Evolutionary conservation across 1,284 basidiomycete species (phyloP), one percentile per base, ranked within the genome.

Genomic region (Pascua guehoae): DNA sequence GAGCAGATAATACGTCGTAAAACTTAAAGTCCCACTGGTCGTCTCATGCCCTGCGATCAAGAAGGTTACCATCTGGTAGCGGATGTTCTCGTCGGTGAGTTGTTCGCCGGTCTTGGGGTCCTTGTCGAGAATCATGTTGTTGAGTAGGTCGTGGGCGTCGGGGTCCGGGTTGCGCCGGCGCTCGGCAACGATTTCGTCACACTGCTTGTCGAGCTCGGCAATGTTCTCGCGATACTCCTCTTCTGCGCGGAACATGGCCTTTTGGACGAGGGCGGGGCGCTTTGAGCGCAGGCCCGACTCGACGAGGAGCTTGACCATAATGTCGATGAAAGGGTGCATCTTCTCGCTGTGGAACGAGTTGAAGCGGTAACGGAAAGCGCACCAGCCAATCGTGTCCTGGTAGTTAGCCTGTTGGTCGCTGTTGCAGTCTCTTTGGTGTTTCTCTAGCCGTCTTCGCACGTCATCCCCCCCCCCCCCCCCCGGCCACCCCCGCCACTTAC

Each of bases 21-120:
- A 50, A 0, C 63, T 62, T 15, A 68, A 58, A 53, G 68, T 56
- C 12, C 66, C 65, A 2, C 80, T 80, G 0, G 81, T 81, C 0
- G 81, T 82, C 64, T 82, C 81, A 56, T 81, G 81, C 4, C 81
- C 82, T 14, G 81, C 82, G 44, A 82, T 79, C 18, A 83, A 68
- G 74, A 83, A 82, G 2, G 81, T 82, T 16, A 81, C 65, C 12
- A 82, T 73, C 66, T 83, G 82, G 53, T 75, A 67, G 15, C 76
- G 70, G 47, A 82, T 82, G 41, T 76, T 78, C 51, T 79, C 75
- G 39, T 81, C 79, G 0, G 76, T 69, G 47, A 83, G 63, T 2
- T 69, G 65, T 58, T 79, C 62, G 14, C 81, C 81, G 0, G 80
- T 82, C 66, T 79, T 76, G 1, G 76, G 72, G 60, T 83, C 82